Percentiles rank a stretch among this genome's conserved stretches.
These are phyloP conservation scores for Heterobasidion parviporum DNA, from an alignment of 1,284 basidiomycete genomes.

Conservation along the genomic window DNA sequence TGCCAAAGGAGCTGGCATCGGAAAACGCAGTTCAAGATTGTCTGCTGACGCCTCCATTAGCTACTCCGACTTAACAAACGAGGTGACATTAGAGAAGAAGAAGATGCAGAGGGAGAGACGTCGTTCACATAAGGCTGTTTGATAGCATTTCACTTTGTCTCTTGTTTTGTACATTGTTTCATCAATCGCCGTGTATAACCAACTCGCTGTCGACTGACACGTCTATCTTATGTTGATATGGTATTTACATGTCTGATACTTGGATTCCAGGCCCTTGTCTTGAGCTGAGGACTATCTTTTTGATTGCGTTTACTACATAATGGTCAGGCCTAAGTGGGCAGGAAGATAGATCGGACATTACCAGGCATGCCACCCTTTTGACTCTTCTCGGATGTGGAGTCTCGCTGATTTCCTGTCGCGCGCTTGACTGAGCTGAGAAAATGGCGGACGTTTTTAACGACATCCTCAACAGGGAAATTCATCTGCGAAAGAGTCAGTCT, in stretches of 20 bases:
- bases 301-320: slow-evolving; percentile 59
- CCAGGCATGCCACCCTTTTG: slow-evolving; percentile 11
- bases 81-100: slow-evolving; percentile 27
- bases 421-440: slow-evolving; percentile 76
- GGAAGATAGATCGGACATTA: neutral
- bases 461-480: slow-evolving; percentile 66
- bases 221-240: neutral
- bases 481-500: slow-evolving; percentile 34
- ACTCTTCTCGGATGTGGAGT: slow-evolving; percentile 26
- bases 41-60: slow-evolving; percentile 20
- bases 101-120: slow-evolving; percentile 1
- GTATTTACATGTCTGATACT: slow-evolving; percentile 40
- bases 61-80: slow-evolving; percentile 33
- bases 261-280: slow-evolving; percentile 81
- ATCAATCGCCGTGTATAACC: neutral
- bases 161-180: neutral
- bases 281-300: slow-evolving; percentile 75
- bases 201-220: neutral
- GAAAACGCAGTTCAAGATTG: slow-evolving; percentile 31
- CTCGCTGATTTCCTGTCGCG: slow-evolving; percentile 59
- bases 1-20: slow-evolving; percentile 43
- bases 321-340: neutral
- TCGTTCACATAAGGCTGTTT: neutral
- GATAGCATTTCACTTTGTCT: neutral
- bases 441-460: slow-evolving; percentile 73